phyloP scores from a whole-genome alignment of 306 rosid species.

The Sphenostylis stenocarpa region DNA sequence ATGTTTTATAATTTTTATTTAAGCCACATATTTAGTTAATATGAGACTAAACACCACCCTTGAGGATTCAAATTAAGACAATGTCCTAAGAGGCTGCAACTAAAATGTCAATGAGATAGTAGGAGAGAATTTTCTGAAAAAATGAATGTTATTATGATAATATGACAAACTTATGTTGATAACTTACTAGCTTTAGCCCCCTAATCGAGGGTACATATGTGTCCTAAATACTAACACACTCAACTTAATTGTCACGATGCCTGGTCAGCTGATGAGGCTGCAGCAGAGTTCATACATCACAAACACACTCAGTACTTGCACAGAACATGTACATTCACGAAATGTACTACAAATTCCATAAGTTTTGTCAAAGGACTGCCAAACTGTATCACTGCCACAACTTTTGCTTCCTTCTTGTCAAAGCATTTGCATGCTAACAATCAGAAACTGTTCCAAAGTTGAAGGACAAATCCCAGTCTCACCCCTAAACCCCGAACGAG shows the following conservation, averaged over 20 bases:
- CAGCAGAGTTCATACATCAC: not conserved
- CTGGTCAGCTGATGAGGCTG: not conserved
- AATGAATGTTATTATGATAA: not conserved
- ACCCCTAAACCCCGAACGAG: constrained; percentile 3
- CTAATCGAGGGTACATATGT: not conserved
- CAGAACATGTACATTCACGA: not conserved
- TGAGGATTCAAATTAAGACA: not conserved
- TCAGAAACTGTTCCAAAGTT: constrained; percentile 1
- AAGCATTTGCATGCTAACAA: not conserved
- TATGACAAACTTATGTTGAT: not conserved
- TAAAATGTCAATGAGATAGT: not conserved
- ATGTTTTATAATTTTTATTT: not conserved
- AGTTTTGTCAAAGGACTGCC: constrained; percentile 8
- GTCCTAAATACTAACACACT: not conserved
- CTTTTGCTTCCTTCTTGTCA: not conserved
- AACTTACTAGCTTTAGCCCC: not conserved
- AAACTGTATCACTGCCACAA: not conserved
- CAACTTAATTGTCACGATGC: not conserved
- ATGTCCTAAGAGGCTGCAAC: not conserved
- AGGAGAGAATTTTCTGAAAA: not conserved
- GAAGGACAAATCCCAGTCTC: not conserved
- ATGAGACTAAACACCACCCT: not conserved
- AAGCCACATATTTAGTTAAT: not conserved
- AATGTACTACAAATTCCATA: not conserved
- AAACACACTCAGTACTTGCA: not conserved